A percentile compares a stretch with the other conserved stretches of the same genome.
Conservation (phyloP, 2,329 filamentous ascomycete species). For the Epichloe gansuensis region DNA sequence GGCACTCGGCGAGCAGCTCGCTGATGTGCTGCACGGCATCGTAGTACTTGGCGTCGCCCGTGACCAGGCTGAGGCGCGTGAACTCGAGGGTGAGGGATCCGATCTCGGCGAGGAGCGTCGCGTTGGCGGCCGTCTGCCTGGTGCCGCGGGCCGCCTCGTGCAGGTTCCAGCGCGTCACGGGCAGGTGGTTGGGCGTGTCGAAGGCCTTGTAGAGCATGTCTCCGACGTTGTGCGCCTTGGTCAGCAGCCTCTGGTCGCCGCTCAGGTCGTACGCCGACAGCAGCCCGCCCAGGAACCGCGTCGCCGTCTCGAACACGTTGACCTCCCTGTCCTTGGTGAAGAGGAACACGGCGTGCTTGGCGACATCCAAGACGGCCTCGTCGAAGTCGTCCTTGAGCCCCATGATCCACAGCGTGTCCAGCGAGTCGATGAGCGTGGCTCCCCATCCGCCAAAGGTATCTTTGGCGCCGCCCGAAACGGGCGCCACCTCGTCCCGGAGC, state of each 20-base stretch:
- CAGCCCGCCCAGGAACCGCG: constrained; percentile 40
- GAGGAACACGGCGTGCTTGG: constrained; percentile 35
- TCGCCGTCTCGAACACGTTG: constrained; percentile 41
- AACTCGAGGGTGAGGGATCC: constrained; percentile 61
- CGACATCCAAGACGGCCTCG: constrained; percentile 35
- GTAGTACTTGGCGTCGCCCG: constrained; percentile 56
- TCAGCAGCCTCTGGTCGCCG: constrained; percentile 27
- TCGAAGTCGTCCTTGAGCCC: constrained; percentile 42
- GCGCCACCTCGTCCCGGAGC: constrained; percentile 38
- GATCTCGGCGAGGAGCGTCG: constrained; percentile 43
- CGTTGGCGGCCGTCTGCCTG: constrained; percentile 8
- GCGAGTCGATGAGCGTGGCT: constrained; percentile 45
- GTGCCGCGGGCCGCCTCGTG: constrained; percentile 14
- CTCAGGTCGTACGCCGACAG: constrained; percentile 38
- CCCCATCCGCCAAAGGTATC: constrained; percentile 41
- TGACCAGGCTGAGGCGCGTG: constrained; percentile 56
- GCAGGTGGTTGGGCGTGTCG: constrained; percentile 38
- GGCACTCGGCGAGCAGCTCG: constrained; percentile 49
- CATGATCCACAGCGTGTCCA: constrained; percentile 53
- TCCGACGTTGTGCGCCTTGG: constrained; percentile 37
- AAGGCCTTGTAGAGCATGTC: constrained; percentile 40
- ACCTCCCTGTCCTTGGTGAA: constrained; percentile 29
- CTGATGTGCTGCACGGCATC: constrained; percentile 61
- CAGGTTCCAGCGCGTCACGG: constrained; percentile 20
- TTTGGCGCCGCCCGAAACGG: constrained; percentile 32